Evolutionary conservation across 768 basidiomycete species (phyloP), one percentile per base, ranked within the genome.

Genomic region (Naganishia antarctica): DNA sequence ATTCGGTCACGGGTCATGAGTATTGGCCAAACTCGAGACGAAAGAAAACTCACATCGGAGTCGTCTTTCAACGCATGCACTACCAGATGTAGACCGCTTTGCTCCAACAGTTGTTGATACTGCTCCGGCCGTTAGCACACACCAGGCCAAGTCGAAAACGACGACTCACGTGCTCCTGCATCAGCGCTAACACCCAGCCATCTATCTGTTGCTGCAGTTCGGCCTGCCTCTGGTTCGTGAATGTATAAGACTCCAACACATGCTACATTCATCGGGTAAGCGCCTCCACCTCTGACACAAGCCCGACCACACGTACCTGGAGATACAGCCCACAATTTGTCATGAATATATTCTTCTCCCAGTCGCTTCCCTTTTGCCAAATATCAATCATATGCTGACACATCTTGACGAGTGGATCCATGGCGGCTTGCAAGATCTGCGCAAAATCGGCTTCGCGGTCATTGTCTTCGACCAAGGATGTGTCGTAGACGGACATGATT

Each of bases 261-360:
- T 75, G 72, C 76, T 78, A 49, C 11, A 60, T n/a, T n/a, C 4
- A 60, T 45, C 41, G 18, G 11, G 16, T 15, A 13, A 21, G 32
- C 15, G 18, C 40, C 12, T 28, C 4, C 29, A 13, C n/a, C 29
- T 37, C 29, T 45, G 28, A 12, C 4, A n/a, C n/a, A 28, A 25
- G 48, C 8, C 32, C 16, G 7, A 37, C 11, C 34, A 12, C 25
- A 76, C 82, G 29, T 50, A 91, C 92, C 81, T 87, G 84, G 15
- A 96, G 77, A 74, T 91, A 92, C 18, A 83, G 85, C 67, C 91
- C 76, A 65, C 88, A 94, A 71, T 98, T 97, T 68, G 96, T 80
- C 60, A 90, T 81, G 73, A 90, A 98, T 0, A 96, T 83, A 2
- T 84, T 82, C 48, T 81, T 82, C 73, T 99, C 93, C 90, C 93